Conservation (phyloP, 371 early-diverging fungal species). For the Mucor ambiguus region DNA sequence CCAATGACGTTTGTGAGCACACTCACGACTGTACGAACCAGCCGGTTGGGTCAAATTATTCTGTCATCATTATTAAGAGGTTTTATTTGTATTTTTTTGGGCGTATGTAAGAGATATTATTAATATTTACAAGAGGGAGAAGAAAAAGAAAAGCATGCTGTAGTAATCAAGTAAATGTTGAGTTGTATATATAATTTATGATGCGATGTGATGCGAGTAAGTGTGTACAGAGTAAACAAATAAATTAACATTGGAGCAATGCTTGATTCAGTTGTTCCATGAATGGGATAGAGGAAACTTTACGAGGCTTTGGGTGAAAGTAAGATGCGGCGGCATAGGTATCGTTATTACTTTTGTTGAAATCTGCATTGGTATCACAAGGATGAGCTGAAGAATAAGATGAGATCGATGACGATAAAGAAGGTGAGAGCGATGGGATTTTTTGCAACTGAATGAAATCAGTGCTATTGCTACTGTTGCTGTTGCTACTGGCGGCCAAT, state of each 20-base stretch:
- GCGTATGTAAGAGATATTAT: not conserved
- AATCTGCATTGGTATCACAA: not conserved
- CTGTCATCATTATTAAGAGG: not conserved
- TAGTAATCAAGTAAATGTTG: not conserved
- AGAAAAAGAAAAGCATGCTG: not conserved
- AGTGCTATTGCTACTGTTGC: not conserved
- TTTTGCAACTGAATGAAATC: slow-evolving; percentile 11
- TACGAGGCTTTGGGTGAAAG: slow-evolving; percentile 22
- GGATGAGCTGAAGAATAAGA: slow-evolving; percentile 8
- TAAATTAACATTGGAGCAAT: slow-evolving; percentile 13
- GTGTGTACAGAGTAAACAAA: not conserved
- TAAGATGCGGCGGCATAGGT: not conserved
- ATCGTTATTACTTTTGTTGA: slow-evolving; percentile 4
- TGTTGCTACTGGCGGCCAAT: not conserved
- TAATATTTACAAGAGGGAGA: not conserved
- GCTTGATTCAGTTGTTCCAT: slow-evolving; percentile 30
- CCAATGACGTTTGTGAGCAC: not conserved
- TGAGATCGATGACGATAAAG: slow-evolving; percentile 23
- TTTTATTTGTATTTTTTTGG: not conserved
- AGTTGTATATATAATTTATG: not conserved
- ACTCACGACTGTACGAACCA: not conserved
- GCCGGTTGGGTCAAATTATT: not conserved
- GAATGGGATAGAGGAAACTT: slow-evolving; percentile 10
- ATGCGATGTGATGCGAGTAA: not conserved
- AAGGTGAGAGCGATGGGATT: slow-evolving; percentile 22